Conservation (phyloP, 2,329 filamentous ascomycete species). For the Penicillium sp. region DNA sequence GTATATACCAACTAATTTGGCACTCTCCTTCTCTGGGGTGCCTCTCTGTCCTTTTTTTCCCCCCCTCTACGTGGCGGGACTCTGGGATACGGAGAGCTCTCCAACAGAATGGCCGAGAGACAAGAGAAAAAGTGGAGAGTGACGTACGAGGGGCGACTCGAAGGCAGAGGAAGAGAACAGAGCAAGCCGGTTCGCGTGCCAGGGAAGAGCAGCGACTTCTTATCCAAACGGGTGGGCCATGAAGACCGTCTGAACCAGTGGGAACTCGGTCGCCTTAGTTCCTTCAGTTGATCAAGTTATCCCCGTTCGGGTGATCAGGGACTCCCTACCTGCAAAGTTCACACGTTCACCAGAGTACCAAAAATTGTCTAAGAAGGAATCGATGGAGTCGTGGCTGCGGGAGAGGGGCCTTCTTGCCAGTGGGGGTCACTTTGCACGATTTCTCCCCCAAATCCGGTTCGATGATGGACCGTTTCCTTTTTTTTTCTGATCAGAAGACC, state of each 20-base stretch:
- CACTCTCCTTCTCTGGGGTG: not conserved
- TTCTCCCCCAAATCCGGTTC: constrained; percentile 28
- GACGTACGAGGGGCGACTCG: constrained; percentile 29
- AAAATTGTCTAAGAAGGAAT: not conserved
- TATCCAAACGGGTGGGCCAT: constrained; percentile 11
- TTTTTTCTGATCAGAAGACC: constrained; percentile 40
- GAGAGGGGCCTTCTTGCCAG: not conserved
- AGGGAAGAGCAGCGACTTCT: constrained; percentile 16
- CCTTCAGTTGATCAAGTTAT: not conserved
- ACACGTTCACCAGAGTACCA: not conserved
- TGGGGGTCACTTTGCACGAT: not conserved
- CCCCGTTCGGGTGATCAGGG: not conserved
- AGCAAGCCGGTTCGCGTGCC: constrained; percentile 2
- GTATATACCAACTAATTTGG: not conserved
- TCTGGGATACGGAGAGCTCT: constrained; percentile 7
- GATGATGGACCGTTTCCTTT: constrained; percentile 8
- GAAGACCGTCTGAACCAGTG: not conserved
- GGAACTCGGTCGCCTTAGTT: not conserved
- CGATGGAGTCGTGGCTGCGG: not conserved
- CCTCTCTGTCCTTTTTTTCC: not conserved
- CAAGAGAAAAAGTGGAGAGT: constrained; percentile 17
- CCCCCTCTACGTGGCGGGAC: constrained; percentile 1
- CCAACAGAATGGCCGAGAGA: not conserved
- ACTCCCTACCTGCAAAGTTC: too few species aligned
- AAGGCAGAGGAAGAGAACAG: constrained; percentile 16